Evolutionary conservation across 352 stramenopile genomes (phyloP).

Genomic region (Poterioochromonas sp.): DNA sequence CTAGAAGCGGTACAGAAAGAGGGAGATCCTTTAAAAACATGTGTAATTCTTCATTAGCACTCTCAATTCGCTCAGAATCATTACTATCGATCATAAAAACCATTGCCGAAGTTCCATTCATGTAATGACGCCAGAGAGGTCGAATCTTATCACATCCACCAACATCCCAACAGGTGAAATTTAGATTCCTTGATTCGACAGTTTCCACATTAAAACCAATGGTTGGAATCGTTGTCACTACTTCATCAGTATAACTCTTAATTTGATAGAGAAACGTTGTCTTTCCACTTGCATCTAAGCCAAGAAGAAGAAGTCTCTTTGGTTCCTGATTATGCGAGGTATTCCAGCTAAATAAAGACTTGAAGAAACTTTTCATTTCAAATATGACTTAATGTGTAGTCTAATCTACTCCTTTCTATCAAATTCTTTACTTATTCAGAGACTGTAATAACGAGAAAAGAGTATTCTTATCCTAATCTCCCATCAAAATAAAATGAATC

Average conservation of each 20-base stretch:
- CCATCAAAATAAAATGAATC: too few species aligned
- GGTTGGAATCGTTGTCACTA: conserved; percentile 57
- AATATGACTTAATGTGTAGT: too few species aligned
- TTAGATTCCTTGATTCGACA: conserved; percentile 51
- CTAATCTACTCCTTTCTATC: too few species aligned
- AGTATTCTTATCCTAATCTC: too few species aligned
- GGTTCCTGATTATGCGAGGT: too few species aligned
- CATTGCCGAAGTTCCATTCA: conserved; percentile 46
- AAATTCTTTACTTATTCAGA: too few species aligned
- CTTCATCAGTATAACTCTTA: conserved; percentile 46
- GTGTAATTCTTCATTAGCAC: not conserved
- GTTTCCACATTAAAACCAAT: conserved; percentile 83
- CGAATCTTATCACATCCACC: conserved; percentile 53
- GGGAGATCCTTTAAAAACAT: not conserved
- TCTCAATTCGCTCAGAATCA: conserved; percentile 45
- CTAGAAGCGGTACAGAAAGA: not conserved
- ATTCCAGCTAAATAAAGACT: too few species aligned
- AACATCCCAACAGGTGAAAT: conserved; percentile 71
- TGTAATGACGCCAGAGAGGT: conserved; percentile 54
- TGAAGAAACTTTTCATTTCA: too few species aligned
- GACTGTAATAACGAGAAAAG: too few species aligned
- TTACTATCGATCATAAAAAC: conserved; percentile 57
- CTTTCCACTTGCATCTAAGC: conserved; percentile 64
- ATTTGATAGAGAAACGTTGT: conserved; percentile 51
- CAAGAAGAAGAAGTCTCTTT: conserved; percentile 56